Base-by-base conservation (phyloP, 2,329 filamentous ascomycete species). In the Alternaria atra region DNA sequence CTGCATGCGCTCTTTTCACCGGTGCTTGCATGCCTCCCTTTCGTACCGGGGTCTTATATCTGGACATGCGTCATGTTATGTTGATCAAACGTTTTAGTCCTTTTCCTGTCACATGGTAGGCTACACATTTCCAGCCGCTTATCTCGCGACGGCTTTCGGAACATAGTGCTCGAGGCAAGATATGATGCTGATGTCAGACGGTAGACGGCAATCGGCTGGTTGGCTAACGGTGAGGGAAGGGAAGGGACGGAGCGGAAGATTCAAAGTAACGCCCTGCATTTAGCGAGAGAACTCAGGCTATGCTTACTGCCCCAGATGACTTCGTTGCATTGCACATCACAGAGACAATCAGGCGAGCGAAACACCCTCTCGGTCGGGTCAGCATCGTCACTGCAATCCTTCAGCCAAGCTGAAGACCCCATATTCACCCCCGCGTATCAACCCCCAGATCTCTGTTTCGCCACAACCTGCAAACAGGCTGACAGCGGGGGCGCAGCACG, bases 101-200 rank as follows among this genome's bases (percentile, higher is more conserved):
- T 17, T 20, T 37, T n/a, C 6, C 32, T 23, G 17, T 32, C 43
- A 35, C 32, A 34, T 52, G 34, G 23, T 12, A 39, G 32, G 17
- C 46, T 25, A 15, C 20, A 20, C 20, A 20, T 20, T 20, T 20
- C 20, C 20, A 20, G 32, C 20, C 30, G 4, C 46, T n/a, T 25
- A 25, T 48, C 20, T 50, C 20, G 32, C 25, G 32, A 50, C 32
- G 32, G 37, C 20, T 50, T 25, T 35, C 30, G 30, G 30, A 48
- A 34, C 12, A 48, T 15, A 30, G 20, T 10, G 4, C n/a, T 48
- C 46, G 12, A 10, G 25, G 32, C 25, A 43, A 50, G 47, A 63
- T 60, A 51, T 39, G 44, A 48, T 54, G 61, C 61, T 63, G 61
- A 63, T 52, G 60, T 63, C 57, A 63, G 61, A 56, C 57, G 52